Percentiles rank a stretch among this genome's conserved stretches.
Evolutionary conservation across 2,329 filamentous ascomycete genomes (phyloP).

Genomic region (Myrmaecium sp.): DNA sequence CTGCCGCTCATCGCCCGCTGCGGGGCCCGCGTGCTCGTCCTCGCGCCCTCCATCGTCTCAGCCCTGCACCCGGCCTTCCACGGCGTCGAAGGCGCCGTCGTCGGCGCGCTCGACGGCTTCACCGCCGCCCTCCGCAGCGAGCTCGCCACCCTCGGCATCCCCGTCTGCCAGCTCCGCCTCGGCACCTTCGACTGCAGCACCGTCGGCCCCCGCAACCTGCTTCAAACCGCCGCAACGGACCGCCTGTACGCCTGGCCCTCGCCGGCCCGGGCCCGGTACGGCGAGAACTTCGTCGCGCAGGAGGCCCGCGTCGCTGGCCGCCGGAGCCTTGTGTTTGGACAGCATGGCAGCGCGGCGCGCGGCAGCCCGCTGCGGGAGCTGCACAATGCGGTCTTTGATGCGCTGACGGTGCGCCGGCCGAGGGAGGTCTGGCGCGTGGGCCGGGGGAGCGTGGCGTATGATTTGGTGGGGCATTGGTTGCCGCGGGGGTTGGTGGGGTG

Average conservation of each 20-base stretch:
- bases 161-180: constrained; percentile 75
- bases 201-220: constrained; percentile 30
- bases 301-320: constrained; percentile 22
- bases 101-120: constrained; percentile 73
- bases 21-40: constrained; percentile 52
- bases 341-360: constrained; percentile 27
- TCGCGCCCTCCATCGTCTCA: constrained; percentile 68
- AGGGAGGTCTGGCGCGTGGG: constrained; percentile 59
- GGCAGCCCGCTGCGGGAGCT: constrained; percentile 63
- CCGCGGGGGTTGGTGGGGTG: constrained; percentile 67
- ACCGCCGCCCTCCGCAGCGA: constrained; percentile 66
- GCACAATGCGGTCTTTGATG: constrained; percentile 80
- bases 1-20: constrained; percentile 38
- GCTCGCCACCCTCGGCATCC: constrained; percentile 56
- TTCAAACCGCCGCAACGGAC: constrained; percentile 16
- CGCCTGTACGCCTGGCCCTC: constrained; percentile 21
- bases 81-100: constrained; percentile 72
- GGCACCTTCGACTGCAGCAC: constrained; percentile 76
- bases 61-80: constrained; percentile 66
- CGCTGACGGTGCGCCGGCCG: constrained; percentile 49
- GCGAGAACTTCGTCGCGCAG: constrained; percentile 20
- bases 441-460: constrained; percentile 68
- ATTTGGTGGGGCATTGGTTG: constrained; percentile 65
- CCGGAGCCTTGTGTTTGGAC: constrained; percentile 36
- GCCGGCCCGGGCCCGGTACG: constrained; percentile 18